Evolutionary conservation across 495 filamentous ascomycete species (phyloP).

Genomic region (Neurospora intermedia): DNA sequence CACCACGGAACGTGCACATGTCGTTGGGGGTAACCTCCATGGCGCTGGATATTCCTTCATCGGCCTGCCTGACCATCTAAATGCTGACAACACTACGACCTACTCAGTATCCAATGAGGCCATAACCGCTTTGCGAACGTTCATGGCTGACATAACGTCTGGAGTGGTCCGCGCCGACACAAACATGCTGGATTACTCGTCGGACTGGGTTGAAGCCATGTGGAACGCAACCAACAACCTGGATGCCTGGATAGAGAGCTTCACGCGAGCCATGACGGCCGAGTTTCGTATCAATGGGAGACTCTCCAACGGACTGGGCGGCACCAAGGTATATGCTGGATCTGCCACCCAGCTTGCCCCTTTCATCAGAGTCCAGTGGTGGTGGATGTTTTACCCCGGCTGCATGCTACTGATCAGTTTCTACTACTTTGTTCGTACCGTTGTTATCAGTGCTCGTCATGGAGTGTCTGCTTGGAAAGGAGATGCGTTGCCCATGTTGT

Average conservation of each 20-base stretch:
- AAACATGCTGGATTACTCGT: slow-evolving; percentile 20
- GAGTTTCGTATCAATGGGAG: slow-evolving; percentile 22
- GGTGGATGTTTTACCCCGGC: slow-evolving; percentile 28
- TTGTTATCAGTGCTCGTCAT: slow-evolving; percentile 20
- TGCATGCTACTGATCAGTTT: slow-evolving; percentile 23
- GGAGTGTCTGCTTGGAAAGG: slow-evolving; percentile 28
- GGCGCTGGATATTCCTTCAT: slow-evolving; percentile 21
- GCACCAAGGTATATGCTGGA: slow-evolving; percentile 14
- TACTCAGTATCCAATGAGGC: slow-evolving; percentile 23
- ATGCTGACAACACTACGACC: slow-evolving; percentile 12
- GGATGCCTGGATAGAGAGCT: slow-evolving; percentile 18
- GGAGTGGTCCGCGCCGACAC: slow-evolving; percentile 19
- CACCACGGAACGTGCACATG: slow-evolving; percentile 10
- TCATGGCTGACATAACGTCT: slow-evolving; percentile 20
- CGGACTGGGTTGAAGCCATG: slow-evolving; percentile 31
- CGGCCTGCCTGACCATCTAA: slow-evolving; percentile 19
- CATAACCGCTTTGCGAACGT: slow-evolving; percentile 15
- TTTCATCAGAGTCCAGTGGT: slow-evolving; percentile 26
- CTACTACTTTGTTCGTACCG: slow-evolving; percentile 24
- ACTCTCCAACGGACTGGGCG: neutral
- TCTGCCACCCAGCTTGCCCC: slow-evolving; percentile 19
- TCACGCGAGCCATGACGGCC: slow-evolving; percentile 24
- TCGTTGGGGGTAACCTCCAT: slow-evolving; percentile 2
- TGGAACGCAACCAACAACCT: slow-evolving; percentile 20
- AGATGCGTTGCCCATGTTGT: slow-evolving; percentile 28